Evolutionary conservation across 139 green algal species (phyloP), one percentile per base, ranked within the genome.

Genomic region (Micractinium sp.): DNA sequence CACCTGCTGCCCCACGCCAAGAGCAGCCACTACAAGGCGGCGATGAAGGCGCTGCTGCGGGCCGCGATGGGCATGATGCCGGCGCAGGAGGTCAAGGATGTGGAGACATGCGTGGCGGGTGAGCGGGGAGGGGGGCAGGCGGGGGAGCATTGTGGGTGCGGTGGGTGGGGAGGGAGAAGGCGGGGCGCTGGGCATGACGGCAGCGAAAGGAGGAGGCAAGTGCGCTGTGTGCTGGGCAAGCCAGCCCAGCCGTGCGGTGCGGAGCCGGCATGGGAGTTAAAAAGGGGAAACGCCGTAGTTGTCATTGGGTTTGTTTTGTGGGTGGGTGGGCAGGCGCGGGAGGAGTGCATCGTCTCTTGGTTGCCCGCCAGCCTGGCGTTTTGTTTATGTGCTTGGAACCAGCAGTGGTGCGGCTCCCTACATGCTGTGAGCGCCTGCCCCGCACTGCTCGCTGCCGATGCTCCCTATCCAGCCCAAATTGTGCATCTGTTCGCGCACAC

Each of bases 21-120:
- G 33, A 94, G 85, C 90, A 91, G 94, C 39, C 91, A 96, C 83
- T 97, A 95, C 91, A 96, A 95, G 91, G 39, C 67, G 16, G 66
- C 33, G 33, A 56, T 90, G 87, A 95, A 94, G 90, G 87, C 82
- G 12, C 90, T 95, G 22, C 36, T 96, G 84, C 31, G 47, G 5
- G 47, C 69, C 31, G 89, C 87, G 36, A 35, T 82, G 76, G 5
- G 16, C 23, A 41, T 36, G 47, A 38, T 79, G 38, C 5, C 66
- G 38, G 63, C 67, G 67, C 67, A 80, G 67, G 83, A 97, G 39
- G 85, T 92, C 22, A 97, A 97, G 89, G 95, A 97, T 83, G 75
- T 97, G 41, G 95, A 97, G 82, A 92, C 91, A 1, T 86, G 67
- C 3, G 82, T 96, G 66, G 93, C 92, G n/a, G 91, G 84, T 83